phyloP scores from a whole-genome alignment of 148 eudicot genomes.

The Cornus suecica region DNA sequence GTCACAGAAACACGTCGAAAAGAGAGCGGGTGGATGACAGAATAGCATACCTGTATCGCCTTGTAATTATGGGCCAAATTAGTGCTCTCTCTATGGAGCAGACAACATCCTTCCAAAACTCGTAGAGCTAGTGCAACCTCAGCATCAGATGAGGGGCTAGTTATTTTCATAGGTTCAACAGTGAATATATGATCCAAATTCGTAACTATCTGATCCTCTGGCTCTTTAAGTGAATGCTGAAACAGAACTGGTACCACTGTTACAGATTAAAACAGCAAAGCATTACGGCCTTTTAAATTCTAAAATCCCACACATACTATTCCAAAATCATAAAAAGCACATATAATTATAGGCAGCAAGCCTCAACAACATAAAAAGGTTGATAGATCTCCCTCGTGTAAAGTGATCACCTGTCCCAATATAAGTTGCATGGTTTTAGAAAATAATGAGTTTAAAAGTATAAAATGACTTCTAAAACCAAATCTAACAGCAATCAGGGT shows the following conservation, averaged over 20 bases:
- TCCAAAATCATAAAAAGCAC: not conserved
- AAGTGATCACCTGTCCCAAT: too few species aligned
- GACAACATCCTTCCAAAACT: constrained; percentile 95
- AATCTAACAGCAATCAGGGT: too few species aligned
- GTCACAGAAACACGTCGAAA: not conserved
- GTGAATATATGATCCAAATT: constrained; percentile 77
- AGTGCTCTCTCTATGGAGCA: constrained; percentile 73
- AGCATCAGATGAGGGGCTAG: constrained; percentile 75
- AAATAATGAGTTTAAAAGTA: too few species aligned
- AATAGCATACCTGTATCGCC: constrained; percentile 54
- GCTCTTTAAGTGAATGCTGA: constrained; percentile 71
- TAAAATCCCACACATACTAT: not conserved
- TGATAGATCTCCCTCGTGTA: too few species aligned
- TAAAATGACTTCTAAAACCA: too few species aligned
- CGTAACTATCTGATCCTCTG: constrained; percentile 71
- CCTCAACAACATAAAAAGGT: too few species aligned
- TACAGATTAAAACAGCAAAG: constrained; percentile 1
- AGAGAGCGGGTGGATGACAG: not conserved
- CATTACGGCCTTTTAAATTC: constrained; percentile 1
- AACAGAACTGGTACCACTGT: constrained; percentile 94
- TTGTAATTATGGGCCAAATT: constrained; percentile 80
- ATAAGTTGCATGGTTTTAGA: too few species aligned
- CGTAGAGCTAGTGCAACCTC: constrained; percentile 95
- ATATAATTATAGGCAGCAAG: too few species aligned
- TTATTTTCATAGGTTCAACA: constrained; percentile 75